These are phyloP conservation scores for Citrus hindsii DNA, from an alignment of 345 rosid genomes.

Conservation along the genomic window DNA sequence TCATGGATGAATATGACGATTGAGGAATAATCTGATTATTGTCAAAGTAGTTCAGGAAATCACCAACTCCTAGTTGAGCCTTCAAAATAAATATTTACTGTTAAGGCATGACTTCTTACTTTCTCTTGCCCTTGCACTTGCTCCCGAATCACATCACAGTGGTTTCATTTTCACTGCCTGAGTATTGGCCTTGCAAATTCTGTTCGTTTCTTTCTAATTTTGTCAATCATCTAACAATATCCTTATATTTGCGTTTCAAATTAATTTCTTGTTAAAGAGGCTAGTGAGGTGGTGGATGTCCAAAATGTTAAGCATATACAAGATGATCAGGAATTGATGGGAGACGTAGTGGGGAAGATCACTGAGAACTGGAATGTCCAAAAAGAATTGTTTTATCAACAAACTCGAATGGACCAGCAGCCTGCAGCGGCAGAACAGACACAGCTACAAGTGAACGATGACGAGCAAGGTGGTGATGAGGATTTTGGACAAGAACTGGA, in stretches of 20 bases:
- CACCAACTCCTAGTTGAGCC: background rate
- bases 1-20: background rate
- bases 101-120: background rate
- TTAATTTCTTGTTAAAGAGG: constrained; percentile 40
- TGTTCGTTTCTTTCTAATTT: background rate
- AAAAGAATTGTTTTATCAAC: constrained; percentile 39
- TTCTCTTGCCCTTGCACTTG: background rate
- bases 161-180: background rate
- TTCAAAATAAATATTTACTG: too few species aligned
- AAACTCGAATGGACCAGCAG: constrained; percentile 37
- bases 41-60: background rate
- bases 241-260: constrained; percentile 1
- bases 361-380: constrained; percentile 54
- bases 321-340: constrained; percentile 39
- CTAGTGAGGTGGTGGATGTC: constrained; percentile 39
- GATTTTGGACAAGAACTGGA: constrained; percentile 42
- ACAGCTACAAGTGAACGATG: constrained; percentile 1
- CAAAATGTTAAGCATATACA: constrained; percentile 60
- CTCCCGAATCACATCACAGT: background rate
- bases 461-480: constrained; percentile 24
- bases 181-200: background rate
- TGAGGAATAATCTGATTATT: background rate
- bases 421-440: constrained; percentile 9
- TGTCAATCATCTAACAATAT: background rate
- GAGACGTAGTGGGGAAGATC: constrained; percentile 40